Evolutionary conservation across 192 early-diverging fungal genomes (phyloP).

Genomic region (Backusella parvicylindrica): DNA sequence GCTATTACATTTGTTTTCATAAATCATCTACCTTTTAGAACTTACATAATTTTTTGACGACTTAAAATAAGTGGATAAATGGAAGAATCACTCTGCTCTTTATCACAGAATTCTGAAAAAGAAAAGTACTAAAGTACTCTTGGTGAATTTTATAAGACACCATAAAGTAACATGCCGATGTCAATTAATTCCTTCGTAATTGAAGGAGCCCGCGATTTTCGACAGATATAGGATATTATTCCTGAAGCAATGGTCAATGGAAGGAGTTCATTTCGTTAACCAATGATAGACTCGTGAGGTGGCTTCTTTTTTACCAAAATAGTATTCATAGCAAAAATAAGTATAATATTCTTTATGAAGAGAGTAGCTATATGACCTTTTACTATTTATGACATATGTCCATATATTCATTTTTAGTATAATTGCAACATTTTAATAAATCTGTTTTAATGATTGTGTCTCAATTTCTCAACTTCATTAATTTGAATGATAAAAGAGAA

Average conservation of each 20-base stretch:
- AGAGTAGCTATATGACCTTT: background rate
- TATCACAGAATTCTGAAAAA: background rate
- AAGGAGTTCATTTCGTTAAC: background rate
- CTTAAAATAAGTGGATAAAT: background rate
- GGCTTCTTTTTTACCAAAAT: background rate
- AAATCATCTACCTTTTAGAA: background rate
- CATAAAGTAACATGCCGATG: background rate
- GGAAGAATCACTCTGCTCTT: background rate
- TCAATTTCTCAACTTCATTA: background rate
- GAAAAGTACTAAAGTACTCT: background rate
- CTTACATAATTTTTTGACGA: background rate
- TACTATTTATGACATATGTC: background rate
- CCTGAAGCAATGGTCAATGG: background rate
- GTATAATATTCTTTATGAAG: background rate
- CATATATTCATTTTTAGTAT: background rate
- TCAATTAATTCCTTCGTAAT: background rate
- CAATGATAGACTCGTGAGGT: background rate
- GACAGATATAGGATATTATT: background rate
- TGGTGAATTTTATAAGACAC: background rate
- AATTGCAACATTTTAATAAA: background rate
- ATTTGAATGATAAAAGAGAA: background rate
- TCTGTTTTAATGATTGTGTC: background rate
- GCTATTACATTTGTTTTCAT: background rate
- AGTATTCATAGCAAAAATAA: background rate
- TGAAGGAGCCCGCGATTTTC: background rate